A percentile compares a stretch with the other conserved stretches of the same genome.
These are phyloP conservation scores for Debaryomyces maramus DNA, from an alignment of 805 yeast genomes.

Conservation along the genomic window DNA sequence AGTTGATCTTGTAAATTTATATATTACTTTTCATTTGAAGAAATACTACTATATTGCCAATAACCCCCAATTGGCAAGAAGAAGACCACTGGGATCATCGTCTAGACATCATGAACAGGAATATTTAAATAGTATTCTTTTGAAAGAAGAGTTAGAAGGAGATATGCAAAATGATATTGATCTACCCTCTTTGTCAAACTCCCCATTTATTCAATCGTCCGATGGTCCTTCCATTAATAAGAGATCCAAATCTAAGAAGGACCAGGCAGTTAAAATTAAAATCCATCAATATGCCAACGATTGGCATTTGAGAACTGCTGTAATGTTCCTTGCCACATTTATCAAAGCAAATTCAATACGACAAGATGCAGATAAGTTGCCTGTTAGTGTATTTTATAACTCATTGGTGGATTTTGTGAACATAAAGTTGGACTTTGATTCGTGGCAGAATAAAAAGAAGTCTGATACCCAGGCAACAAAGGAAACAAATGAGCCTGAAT, in stretches of 20 bases:
- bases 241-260: conserved; percentile 10
- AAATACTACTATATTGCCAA: conserved; percentile 46
- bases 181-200: conserved; percentile 10
- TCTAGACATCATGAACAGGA: conserved; percentile 11
- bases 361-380: conserved; percentile 16
- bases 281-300: conserved; percentile 69
- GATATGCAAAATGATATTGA: conserved; percentile 8
- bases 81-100: conserved; percentile 3
- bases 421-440: conserved; percentile 75
- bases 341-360: conserved; percentile 52
- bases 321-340: conserved; percentile 55
- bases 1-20: conserved; percentile 70
- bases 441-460: conserved; percentile 62
- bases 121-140: conserved; percentile 20
- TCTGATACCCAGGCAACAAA: conserved; percentile 6
- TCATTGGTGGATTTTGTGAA: conserved; percentile 78
- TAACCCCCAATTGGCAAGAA: conserved; percentile 20
- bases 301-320: conserved; percentile 78
- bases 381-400: conserved; percentile 64
- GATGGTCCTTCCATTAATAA: conserved; percentile 1
- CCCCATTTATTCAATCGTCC: conserved; percentile 1
- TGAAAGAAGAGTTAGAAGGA: conserved; percentile 20
- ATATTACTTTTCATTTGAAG: conserved; percentile 73
- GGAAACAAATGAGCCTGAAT: conserved; percentile 21
- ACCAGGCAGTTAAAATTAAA: conserved; percentile 36